phyloP scores from a whole-genome alignment of 164 flowering plant genomes.

The Kingdonia uniflora region DNA sequence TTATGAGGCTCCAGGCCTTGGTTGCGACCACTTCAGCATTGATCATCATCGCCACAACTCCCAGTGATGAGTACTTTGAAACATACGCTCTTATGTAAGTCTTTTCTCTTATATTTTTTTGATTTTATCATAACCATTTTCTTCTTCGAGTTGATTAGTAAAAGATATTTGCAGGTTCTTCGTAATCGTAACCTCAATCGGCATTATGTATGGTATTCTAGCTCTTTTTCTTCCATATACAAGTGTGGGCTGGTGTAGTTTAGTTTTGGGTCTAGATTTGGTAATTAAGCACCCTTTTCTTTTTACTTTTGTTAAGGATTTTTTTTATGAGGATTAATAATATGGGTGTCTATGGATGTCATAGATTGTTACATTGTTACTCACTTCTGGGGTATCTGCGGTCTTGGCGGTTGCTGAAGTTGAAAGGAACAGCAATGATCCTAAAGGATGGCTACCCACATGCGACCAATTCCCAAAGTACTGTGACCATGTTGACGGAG shows the following conservation, averaged over 20 bases:
- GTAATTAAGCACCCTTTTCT: slow-evolving; percentile 19
- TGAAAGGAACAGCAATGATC: slow-evolving; percentile 59
- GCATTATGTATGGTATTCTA: slow-evolving; percentile 30
- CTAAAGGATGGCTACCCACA: slow-evolving; percentile 71
- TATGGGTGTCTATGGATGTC: background rate
- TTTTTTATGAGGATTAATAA: no score
- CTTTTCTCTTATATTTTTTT: background rate
- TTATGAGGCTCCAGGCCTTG: slow-evolving; percentile 52
- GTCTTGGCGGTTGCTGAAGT: slow-evolving; percentile 55
- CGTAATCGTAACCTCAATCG: slow-evolving; percentile 47
- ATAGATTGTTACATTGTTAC: slow-evolving; percentile 39
- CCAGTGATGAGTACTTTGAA: slow-evolving; percentile 38
- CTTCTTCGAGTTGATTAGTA: background rate
- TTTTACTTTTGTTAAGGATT: background rate
- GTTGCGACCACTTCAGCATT: slow-evolving; percentile 37
- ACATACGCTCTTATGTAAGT: slow-evolving; percentile 54
- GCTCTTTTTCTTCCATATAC: slow-evolving; percentile 33
- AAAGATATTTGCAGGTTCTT: slow-evolving; percentile 37
- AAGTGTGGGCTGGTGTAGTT: slow-evolving; percentile 22
- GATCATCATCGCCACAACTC: slow-evolving; percentile 50
- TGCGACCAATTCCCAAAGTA: slow-evolving; percentile 57
- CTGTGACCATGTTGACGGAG: slow-evolving; percentile 41
- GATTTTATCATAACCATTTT: background rate
- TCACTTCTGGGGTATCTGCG: slow-evolving; percentile 57
- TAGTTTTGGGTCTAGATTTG: slow-evolving; percentile 44